Base-by-base conservation (phyloP, 2,329 filamentous ascomycete genomes). In the Neofusicoccum ribis region DNA sequence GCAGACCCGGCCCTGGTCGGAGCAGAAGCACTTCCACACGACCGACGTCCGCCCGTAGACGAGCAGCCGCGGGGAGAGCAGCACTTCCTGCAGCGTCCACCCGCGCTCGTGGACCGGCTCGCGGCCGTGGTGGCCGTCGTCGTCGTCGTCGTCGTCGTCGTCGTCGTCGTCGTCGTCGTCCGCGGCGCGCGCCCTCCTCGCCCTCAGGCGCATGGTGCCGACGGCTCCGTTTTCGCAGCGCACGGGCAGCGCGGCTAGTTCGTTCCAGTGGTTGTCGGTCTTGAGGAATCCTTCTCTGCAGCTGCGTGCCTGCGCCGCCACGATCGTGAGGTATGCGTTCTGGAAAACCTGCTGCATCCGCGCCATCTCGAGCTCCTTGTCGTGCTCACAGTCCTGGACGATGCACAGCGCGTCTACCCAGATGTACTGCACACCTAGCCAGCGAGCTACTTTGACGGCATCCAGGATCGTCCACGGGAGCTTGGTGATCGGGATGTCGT, bases 51-150 rank as follows among this genome's bases (percentile, higher is more conserved):
- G 63, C 14, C 54, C 43, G 51, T 60, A 60, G 14, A 60, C 15
- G 34, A 65, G 54, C 31, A 65, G 39, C 11, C 43, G 63, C 31
- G 50, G 63, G 17, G 63, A 31, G 4, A 65, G 52, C 15, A 65
- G 15, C 7, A 39, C 59, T 12, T 65, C 63, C 27, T 61, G 63
- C 15, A 65, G 54, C 27, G 52, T 61, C 54, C 63, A 65, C 11
- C 31, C 63, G 11, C 63, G 27, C 27, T 61, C 54, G n/a, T 66
- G 41, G 11, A 44, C 37, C 2, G 59, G 59, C 43, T 66, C 64
- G 1, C 43, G 36, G 23, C 23, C 14, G 37, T 6, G n/a, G 15
- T 20, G 37, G 23, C 23, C 23, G 23, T 23, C 23, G 23, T 20
- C n/a, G 23, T 14, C 44, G 15, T 23, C 23, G 23, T 20, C n/a